Evolutionary conservation across 2,329 filamentous ascomycete species (phyloP), one percentile per base, ranked within the genome.

Genomic region (Neoarthrinium moseri): DNA sequence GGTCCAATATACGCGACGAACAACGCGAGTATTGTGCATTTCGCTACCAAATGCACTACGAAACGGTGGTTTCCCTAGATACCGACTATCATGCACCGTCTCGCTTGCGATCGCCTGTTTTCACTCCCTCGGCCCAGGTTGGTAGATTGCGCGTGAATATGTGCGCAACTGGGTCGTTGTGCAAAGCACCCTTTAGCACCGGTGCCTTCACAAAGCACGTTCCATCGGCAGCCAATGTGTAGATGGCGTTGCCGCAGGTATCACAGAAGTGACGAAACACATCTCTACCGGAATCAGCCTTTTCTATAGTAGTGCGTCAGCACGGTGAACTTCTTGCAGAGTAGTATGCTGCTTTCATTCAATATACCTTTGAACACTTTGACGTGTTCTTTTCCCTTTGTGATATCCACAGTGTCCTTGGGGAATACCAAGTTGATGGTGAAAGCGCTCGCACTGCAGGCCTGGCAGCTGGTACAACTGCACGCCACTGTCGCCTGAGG

Each of bases 401-500:
- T 42, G 15, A 48, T 30, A 17, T 38, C 37, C 17, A 48, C 12
- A 5, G 27, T 41, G 22, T 21, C 46, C 40, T 48, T 48, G 13
- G 35, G 46, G 33, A 39, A 48, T 12, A 35, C 46, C n/a, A 41
- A 30, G 41, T 48, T 48, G 17, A 48, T 22, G 18, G 46, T 36
- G 18, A 39, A 48, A 29, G 33, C 18, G 12, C 34, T 35, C 6
- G 34, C 41, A 12, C 41, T 30, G 35, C 46, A 48, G 7, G 32
- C 11, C 29, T 48, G 46, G 36, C 46, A 48, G 30, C 29, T 38
- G 6, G 36, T 48, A 24, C 46, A 48, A 30, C 46, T 41, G 36
- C 46, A 48, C 12, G 42, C 46, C 17, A 48, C 42, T 3, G 29
- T 40, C 11, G 46, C 29, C 36, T 36, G 18, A 23, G 13, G 29